These are phyloP conservation scores for Hymenoscyphus infarciens DNA, from an alignment of 2,329 filamentous ascomycete genomes.

Conservation along the genomic window DNA sequence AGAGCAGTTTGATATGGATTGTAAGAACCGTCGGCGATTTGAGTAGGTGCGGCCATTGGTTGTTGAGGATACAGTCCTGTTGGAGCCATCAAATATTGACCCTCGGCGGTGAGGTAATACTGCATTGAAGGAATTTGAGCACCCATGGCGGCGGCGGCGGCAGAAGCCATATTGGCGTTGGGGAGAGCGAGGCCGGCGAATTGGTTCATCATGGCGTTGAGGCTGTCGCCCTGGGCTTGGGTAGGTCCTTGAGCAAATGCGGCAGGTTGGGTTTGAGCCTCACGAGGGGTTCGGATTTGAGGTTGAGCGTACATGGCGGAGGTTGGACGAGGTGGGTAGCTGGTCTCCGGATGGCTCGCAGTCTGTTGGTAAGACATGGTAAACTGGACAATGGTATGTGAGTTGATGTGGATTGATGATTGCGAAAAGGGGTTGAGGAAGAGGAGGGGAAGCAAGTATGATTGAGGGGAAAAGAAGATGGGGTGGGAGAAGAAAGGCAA, in stretches of 20 bases:
- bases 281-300: slow-evolving; percentile 30
- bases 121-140: slow-evolving; percentile 33
- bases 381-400: slow-evolving; percentile 27
- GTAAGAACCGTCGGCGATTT: slow-evolving; percentile 32
- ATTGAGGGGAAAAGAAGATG: not conserved
- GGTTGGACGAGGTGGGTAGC: slow-evolving; percentile 28
- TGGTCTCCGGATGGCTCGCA: slow-evolving; percentile 27
- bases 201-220: slow-evolving; percentile 33
- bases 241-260: slow-evolving; percentile 24
- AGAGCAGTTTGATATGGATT: slow-evolving; percentile 30
- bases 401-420: slow-evolving; percentile 7
- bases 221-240: slow-evolving; percentile 24
- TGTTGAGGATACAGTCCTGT: slow-evolving; percentile 33
- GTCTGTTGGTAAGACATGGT: slow-evolving; percentile 38
- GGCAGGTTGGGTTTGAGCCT: slow-evolving; percentile 29
- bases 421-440: slow-evolving; percentile 9
- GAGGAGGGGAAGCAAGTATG: slow-evolving; percentile 7
- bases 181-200: slow-evolving; percentile 33
- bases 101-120: slow-evolving; percentile 35
- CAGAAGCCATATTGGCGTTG: slow-evolving; percentile 36
- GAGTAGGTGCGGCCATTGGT: slow-evolving; percentile 23
- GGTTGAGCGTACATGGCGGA: slow-evolving; percentile 34
- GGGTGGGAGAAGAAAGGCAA: not conserved
- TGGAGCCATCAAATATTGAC: slow-evolving; percentile 35
- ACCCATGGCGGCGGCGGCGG: slow-evolving; percentile 28